Evolutionary conservation across 805 yeast species (phyloP).

Genomic region (Ascoidea asiatica): DNA sequence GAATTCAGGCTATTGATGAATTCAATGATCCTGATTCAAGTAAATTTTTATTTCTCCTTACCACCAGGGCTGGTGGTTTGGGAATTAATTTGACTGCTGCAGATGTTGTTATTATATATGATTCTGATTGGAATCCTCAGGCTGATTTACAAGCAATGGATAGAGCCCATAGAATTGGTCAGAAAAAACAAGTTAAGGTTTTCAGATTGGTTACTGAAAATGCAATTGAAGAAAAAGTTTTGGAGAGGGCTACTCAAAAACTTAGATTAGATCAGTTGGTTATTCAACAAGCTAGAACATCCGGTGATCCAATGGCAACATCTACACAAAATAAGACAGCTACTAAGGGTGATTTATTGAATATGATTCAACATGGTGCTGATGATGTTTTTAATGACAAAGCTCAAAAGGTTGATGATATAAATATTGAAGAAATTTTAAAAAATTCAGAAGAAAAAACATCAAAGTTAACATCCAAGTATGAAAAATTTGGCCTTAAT

Average conservation of each 20-base stretch:
- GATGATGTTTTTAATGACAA: conserved; percentile 59
- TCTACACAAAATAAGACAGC: conserved; percentile 23
- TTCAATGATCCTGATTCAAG: conserved; percentile 72
- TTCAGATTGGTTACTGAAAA: conserved; percentile 88
- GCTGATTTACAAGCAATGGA: conserved; percentile 98
- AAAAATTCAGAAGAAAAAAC: conserved; percentile 76
- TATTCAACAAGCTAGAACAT: conserved; percentile 78
- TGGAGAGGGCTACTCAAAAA: conserved; percentile 93
- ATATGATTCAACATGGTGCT: conserved; percentile 97
- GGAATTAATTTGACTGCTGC: conserved; percentile 91
- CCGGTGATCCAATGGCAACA: conserved; percentile 28
- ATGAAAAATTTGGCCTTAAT: conserved; percentile 77
- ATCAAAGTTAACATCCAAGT: conserved; percentile 62
- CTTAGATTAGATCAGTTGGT: conserved; percentile 86
- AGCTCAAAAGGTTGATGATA: conserved; percentile 26
- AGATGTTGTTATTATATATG: conserved; percentile 77
- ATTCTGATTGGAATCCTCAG: conserved; percentile 97
- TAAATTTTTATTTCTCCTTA: conserved; percentile 72
- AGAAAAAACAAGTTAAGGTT: conserved; percentile 88
- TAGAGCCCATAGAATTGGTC: conserved; percentile 95
- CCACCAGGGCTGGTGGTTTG: conserved; percentile 95
- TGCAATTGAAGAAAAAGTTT: conserved; percentile 92
- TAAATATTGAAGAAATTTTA: conserved; percentile 76
- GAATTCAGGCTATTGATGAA: conserved; percentile 86
- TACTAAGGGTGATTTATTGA: conserved; percentile 71